These are phyloP conservation scores for Ormosia semicastrata DNA, from an alignment of 306 rosid species.

Conservation along the genomic window DNA sequence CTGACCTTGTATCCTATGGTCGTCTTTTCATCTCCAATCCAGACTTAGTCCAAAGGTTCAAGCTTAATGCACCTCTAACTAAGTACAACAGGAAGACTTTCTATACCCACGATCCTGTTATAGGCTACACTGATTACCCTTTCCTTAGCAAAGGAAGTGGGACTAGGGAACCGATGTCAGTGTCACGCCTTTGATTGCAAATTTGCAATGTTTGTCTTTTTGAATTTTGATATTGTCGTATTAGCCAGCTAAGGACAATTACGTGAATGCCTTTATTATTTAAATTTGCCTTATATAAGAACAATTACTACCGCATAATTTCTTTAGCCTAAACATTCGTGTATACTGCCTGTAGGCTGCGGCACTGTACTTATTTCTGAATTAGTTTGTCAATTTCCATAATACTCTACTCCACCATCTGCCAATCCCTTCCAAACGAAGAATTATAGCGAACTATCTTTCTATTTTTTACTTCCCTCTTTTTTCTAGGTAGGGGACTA, in stretches of 20 bases:
- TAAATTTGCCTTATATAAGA: neutral
- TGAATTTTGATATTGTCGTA: neutral
- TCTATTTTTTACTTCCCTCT: neutral
- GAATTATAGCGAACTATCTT: no score
- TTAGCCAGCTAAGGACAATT: no score
- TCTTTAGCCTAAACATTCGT: neutral
- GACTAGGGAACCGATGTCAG: slow-evolving; percentile 22
- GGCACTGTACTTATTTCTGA: neutral
- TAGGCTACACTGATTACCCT: slow-evolving; percentile 84
- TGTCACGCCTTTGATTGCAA: slow-evolving; percentile 54
- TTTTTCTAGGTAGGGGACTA: no score
- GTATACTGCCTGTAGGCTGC: neutral
- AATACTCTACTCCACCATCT: neutral
- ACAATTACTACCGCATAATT: neutral
- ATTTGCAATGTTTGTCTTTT: slow-evolving; percentile 14
- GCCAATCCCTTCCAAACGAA: neutral
- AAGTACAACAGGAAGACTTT: slow-evolving; percentile 74
- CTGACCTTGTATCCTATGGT: slow-evolving; percentile 82
- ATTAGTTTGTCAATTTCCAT: neutral
- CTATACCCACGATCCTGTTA: slow-evolving; percentile 80
- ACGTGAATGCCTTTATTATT: neutral
- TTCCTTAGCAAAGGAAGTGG: slow-evolving; percentile 38
- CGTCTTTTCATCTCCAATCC: slow-evolving; percentile 79
- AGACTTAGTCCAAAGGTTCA: slow-evolving; percentile 63
- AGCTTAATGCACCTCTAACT: slow-evolving; percentile 61